phyloP scores from a whole-genome alignment of 1,139 yeast genomes.

The Eremothecium cymbalariae region DNA sequence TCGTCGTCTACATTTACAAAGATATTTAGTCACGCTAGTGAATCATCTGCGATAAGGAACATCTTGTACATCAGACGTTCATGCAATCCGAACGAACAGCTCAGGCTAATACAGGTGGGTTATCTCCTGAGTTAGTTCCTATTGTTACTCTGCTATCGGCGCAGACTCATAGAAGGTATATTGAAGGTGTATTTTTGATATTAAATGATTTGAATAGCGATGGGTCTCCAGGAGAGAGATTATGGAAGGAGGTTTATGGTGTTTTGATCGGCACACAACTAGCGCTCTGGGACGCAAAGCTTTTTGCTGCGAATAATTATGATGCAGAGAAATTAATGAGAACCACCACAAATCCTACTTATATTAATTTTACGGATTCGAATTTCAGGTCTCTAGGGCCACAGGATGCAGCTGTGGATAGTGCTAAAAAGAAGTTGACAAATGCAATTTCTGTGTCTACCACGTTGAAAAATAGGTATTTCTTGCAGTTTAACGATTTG shows the following conservation, averaged over 20 bases:
- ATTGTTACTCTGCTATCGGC: slow-evolving; percentile 65
- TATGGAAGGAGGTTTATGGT: slow-evolving; percentile 91
- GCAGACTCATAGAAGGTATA: slow-evolving; percentile 63
- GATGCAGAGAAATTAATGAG: slow-evolving; percentile 45
- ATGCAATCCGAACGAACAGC: slow-evolving; percentile 11
- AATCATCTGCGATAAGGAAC: not conserved
- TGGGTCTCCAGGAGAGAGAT: slow-evolving; percentile 73
- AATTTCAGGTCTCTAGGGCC: slow-evolving; percentile 69
- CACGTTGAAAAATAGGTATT: slow-evolving; percentile 77
- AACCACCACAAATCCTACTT: slow-evolving; percentile 67
- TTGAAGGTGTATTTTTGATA: slow-evolving; percentile 67
- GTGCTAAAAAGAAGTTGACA: slow-evolving; percentile 60
- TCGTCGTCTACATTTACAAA: not conserved
- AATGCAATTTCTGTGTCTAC: slow-evolving; percentile 85
- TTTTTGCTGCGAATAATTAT: slow-evolving; percentile 48
- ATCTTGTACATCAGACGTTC: not conserved
- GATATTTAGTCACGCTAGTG: slow-evolving; percentile 1
- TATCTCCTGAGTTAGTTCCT: slow-evolving; percentile 66
- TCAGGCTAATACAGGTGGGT: slow-evolving; percentile 13
- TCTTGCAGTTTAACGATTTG: slow-evolving; percentile 62
- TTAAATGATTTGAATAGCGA: slow-evolving; percentile 68
- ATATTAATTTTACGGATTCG: slow-evolving; percentile 85
- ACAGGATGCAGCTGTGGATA: slow-evolving; percentile 52
- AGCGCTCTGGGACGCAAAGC: slow-evolving; percentile 87
- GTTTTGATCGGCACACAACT: slow-evolving; percentile 83